Base-by-base conservation (phyloP, 148 eudicot genomes). In the Spergularia bocconei region DNA sequence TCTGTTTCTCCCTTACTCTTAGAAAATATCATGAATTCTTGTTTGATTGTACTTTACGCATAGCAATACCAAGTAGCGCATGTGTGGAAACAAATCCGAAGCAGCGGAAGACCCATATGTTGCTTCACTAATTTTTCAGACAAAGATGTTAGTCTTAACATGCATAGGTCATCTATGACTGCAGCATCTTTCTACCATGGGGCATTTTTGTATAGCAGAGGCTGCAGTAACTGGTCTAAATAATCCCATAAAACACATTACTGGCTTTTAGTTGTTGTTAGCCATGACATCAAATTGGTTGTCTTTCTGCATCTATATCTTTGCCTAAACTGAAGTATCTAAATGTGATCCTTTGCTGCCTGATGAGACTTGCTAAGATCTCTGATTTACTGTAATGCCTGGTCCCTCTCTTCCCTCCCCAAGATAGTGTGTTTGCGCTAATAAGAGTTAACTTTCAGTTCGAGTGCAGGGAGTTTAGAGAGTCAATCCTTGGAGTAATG, bases 381-480 rank as follows among this genome's bases (percentile, higher is more conserved):
- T 71, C 16, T 66, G 29, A 19, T 72, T 55, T 7, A 4, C 17
- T 72, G 20, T 67, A n/a, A 58, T 66, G 73, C 4, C 41, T 52
- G 52, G 58, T 36, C 53, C 72, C 33, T 13, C 38, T 65, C 39
- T 51, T 39, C 2, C 39, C 51, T 48, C 69, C 39, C 9, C 13
- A 47, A 20, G 21, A 69, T 51, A 13, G 41, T 69, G 38, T 50
- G 14, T 52, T 64, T 17, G 79, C 67, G 73, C 81, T 87, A 63
- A 83, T 69, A 74, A 59, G 48, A 62, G 47, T 70, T 74, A 51
- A 57, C 63, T 73, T 79, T 63, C 82, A 95, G 98, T 95, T 92
- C 79, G 98, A 95, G 77, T 92, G 98, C 78, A 88, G 96, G 86
- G 92, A 92, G 79, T 94, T 94, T 53, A 87, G 98, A 75, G 97